Evolutionary conservation across 495 filamentous ascomycete genomes (phyloP), one percentile per base, ranked within the genome.

Genomic region (Physcia stellaris): DNA sequence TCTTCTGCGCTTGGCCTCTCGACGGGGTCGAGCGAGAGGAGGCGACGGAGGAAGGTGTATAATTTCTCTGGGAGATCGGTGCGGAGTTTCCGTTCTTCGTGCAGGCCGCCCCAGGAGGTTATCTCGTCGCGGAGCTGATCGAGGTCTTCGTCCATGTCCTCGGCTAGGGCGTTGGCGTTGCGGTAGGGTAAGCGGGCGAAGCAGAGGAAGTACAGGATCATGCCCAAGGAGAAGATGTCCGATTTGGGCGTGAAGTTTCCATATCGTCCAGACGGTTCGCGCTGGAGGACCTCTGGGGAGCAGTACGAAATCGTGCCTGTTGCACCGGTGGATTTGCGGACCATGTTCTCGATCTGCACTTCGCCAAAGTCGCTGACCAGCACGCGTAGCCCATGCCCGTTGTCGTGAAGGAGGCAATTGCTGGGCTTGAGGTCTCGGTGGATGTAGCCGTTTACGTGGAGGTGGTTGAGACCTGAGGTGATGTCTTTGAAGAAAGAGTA

Each of bases 151-250:
- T 82, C 72, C 40, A 56, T 59, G 48, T 96, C 92, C 57, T 98
- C 90, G 42, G 93, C 71, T 26, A 93, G 66, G 16, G 76, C 61
- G 48, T 95, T 86, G 23, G 86, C 88, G 51, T 77, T 79, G 18
- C 49, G 62, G 51, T 96, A 98, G 2, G 90, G 90, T 2, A 96
- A 71, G 6, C 82, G 70, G 0, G 82, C 83, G 54, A 96, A 98
- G 54, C 92, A 96, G 60, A 96, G 75, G 47, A 96, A 96, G 57
- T 96, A 92, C 3, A 98, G 71, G 31, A 96, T 95, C 90, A 98
- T 94, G 24, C 90, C 90, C 1, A 98, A 58, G 3, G 86, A 94
- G 59, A 98, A 98, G 9, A 98, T 81, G 54, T 98, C 90, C 0
- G 86, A 94, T 50, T 95, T 98, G 36, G 80, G 81, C 0, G 84